Percentiles rank a stretch among this genome's conserved stretches.
Evolutionary conservation across 768 basidiomycete species (phyloP).

Genomic region (Suillus brevipes): DNA sequence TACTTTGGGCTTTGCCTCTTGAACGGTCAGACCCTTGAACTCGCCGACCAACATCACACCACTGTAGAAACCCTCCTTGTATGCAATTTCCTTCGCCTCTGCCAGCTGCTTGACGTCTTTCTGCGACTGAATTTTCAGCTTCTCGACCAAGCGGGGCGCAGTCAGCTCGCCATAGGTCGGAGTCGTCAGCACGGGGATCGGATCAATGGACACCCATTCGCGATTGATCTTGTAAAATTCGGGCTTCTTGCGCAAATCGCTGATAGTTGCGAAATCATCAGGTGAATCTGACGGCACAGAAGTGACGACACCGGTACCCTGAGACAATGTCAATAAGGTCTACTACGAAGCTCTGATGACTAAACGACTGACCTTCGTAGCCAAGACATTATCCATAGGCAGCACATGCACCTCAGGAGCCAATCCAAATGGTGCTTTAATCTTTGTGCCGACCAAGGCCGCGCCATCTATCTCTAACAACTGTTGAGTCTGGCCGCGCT

Average conservation of each 20-base stretch:
- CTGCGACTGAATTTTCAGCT: constrained; percentile 93
- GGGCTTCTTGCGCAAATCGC: constrained; percentile 93
- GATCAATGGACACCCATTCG: constrained; percentile 81
- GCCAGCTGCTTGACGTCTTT: constrained; percentile 91
- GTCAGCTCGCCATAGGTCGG: constrained; percentile 92
- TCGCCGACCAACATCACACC: constrained; percentile 91
- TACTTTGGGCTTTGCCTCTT: constrained; percentile 91
- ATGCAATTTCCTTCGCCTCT: constrained; percentile 96
- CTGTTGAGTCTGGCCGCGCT: constrained; percentile 70
- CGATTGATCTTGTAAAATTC: constrained; percentile 95
- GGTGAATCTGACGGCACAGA: constrained; percentile 98
- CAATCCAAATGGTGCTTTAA: constrained; percentile 83
- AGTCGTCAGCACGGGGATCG: constrained; percentile 84
- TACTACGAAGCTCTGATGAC: constrained; percentile 13
- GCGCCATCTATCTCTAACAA: constrained; percentile 78
- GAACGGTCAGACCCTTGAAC: constrained; percentile 84
- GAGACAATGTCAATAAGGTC: constrained; percentile 8
- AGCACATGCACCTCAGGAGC: constrained; percentile 90
- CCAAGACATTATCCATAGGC: constrained; percentile 97
- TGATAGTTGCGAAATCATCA: constrained; percentile 89
- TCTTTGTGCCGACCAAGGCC: constrained; percentile 82
- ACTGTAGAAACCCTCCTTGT: constrained; percentile 97
- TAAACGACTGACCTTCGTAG: constrained; percentile 72
- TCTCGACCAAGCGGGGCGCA: constrained; percentile 78
- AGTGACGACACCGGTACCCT: constrained; percentile 98